Percentiles rank a stretch among this genome's conserved stretches.
These are phyloP conservation scores for Entoloma clypeatum DNA, from an alignment of 1,284 basidiomycete genomes.

Conservation along the genomic window DNA sequence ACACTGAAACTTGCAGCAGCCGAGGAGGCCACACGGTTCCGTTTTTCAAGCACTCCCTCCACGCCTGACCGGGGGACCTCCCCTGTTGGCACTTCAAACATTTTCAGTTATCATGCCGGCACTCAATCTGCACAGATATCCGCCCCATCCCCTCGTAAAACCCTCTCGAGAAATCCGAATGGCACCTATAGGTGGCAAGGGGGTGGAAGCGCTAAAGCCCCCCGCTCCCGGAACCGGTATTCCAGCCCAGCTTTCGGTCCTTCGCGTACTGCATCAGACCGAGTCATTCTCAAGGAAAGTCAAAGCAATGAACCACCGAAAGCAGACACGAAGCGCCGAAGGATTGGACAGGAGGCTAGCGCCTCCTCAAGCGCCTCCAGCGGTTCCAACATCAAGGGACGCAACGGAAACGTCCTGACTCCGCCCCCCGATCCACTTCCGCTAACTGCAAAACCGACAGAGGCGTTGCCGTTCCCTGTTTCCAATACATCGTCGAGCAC, in stretches of 20 bases:
- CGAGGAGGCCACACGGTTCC: constrained; percentile 48
- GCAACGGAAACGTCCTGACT: constrained; percentile 6
- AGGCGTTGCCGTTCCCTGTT: constrained; percentile 21
- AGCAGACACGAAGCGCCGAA: constrained; percentile 57
- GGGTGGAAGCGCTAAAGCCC: constrained; percentile 57
- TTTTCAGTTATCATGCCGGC: constrained; percentile 21
- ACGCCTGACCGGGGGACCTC: constrained; percentile 43
- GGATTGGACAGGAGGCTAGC: constrained; percentile 45
- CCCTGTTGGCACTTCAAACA: constrained; percentile 25
- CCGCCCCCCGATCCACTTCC: constrained; percentile 25
- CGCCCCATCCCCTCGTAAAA: constrained; percentile 40
- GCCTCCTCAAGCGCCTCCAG: constrained; percentile 29
- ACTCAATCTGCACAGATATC: constrained; percentile 20
- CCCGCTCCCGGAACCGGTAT: constrained; percentile 53
- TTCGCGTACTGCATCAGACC: constrained; percentile 38
- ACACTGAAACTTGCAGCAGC: constrained; percentile 14
- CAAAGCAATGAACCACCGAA: constrained; percentile 38
- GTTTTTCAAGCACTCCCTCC: constrained; percentile 47
- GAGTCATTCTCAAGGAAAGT: constrained; percentile 35
- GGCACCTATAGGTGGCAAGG: constrained; percentile 66
- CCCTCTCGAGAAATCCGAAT: constrained; percentile 65
- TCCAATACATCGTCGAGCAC: constrained; percentile 24
- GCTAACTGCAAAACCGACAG: constrained; percentile 17
- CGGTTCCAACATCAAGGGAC: constrained; percentile 16
- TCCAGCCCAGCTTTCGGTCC: constrained; percentile 64